A percentile compares a stretch with the other conserved stretches of the same genome.
Evolutionary conservation across 148 eudicot genomes (phyloP).

Genomic region (Fagopyrum esculentum): DNA sequence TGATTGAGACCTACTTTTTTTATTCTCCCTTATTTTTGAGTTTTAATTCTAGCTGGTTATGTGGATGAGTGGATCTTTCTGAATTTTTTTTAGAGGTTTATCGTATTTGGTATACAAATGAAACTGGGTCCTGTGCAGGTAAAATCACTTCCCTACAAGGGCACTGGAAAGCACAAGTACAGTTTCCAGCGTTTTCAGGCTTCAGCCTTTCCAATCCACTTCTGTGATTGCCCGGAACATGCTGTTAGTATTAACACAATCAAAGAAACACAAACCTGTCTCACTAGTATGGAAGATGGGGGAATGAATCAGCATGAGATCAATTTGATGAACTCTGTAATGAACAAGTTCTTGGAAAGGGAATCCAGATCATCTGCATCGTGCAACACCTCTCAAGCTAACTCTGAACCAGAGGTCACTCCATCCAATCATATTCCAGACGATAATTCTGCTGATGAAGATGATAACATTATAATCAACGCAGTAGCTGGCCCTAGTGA

Average conservation of each 20-base stretch:
- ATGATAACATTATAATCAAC: conserved; percentile 59
- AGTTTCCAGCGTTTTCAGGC: conserved; percentile 81
- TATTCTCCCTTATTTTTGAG: neutral
- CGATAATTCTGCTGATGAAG: conserved; percentile 35
- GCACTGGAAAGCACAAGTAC: conserved; percentile 96
- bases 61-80: neutral
- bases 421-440: conserved; percentile 3
- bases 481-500: conserved; percentile 29
- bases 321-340: conserved; percentile 46
- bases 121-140: conserved; percentile 36
- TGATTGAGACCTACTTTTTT: neutral
- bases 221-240: conserved; percentile 91
- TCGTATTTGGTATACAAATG: neutral
- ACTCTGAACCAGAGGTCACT: neutral
- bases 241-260: conserved; percentile 23
- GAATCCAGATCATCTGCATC: conserved; percentile 20
- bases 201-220: conserved; percentile 58
- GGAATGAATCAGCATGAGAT: conserved; percentile 54
- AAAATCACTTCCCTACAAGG: conserved; percentile 57
- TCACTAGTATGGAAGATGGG: conserved; percentile 26
- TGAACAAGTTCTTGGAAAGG: conserved; percentile 43
- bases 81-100: neutral
- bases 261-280: conserved; percentile 17
- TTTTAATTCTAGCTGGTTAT: neutral
- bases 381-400: neutral